Evolutionary conservation across 148 eudicot species (phyloP), one percentile per base, ranked within the genome.

Genomic region (Silene latifolia): DNA sequence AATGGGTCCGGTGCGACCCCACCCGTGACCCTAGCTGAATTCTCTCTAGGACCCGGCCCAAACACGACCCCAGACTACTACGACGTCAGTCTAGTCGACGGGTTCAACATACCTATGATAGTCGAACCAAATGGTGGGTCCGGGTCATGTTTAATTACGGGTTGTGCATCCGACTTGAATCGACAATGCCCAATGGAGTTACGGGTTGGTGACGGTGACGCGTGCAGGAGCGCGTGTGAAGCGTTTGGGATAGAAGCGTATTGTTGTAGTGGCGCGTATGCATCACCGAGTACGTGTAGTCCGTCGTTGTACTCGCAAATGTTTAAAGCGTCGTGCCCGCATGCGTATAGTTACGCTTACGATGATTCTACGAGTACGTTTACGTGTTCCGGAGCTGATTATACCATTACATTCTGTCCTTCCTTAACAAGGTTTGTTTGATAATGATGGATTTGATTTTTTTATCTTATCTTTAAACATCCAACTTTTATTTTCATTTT

Each of bases 61-160:
- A 74, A 76, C 29, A 25, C 64, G 25, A 25, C 63, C 62, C 85
- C 71, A 4, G 96, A 90, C 57, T 88, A 82, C 74, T 90, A 90
- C 17, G 96, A 90, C 18, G 88, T 90, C 0, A 90, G 96, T 72
- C 83, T 90, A 0, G 96, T 90, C 0, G 95, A 90, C n/a, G 95
- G 92, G 39, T 90, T 75, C 81, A 88, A 88, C 47, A 11, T 90
- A 65, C 88, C 90, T 0, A 86, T 88, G 85, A 25, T 76, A 1
- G 72, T 90, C 0, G 88, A 84, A 27, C 74, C 96, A 0, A 58
- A 39, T 24, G 81, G 83, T 0, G 90, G 92, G 12, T 79, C 86
- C 32, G 93, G 91, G 29, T 68, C 82, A 3, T 88, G 96, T 53
- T 77, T 75, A 5, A 21, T 81, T 0, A 87, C 96, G 19, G 90